Conservation (phyloP, 164 flowering plant species). For the Vitis rupestris region DNA sequence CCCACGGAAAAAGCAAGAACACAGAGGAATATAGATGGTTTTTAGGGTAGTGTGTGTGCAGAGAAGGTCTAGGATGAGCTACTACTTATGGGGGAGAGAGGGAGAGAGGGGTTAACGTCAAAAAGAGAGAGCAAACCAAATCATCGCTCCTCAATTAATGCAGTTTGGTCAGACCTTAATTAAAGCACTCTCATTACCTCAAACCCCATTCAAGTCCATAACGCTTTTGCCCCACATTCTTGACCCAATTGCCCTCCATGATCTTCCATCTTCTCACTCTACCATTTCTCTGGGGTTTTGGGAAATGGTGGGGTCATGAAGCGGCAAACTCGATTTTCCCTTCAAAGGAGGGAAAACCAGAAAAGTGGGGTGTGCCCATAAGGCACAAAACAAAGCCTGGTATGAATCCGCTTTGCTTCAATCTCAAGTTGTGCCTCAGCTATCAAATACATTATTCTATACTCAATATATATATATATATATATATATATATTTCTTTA, state of each 20-base stretch:
- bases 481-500: too few species aligned
- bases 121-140: constrained; percentile 10
- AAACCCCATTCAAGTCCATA: too few species aligned
- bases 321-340: too few species aligned
- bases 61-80: not conserved
- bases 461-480: too few species aligned
- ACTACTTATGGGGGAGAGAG: not conserved
- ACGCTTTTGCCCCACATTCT: too few species aligned
- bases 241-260: too few species aligned
- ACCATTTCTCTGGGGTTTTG: not conserved
- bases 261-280: too few species aligned
- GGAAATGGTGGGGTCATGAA: not conserved
- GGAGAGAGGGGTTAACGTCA: not conserved
- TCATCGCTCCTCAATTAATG: constrained; percentile 19
- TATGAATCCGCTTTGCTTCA: constrained; percentile 40
- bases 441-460: constrained; percentile 7
- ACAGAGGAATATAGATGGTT: constrained; percentile 1
- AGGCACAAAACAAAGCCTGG: constrained; percentile 6
- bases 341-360: not conserved
- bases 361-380: not conserved
- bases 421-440: constrained; percentile 27
- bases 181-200: not conserved
- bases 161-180: constrained; percentile 12
- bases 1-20: not conserved
- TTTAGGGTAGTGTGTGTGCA: not conserved